These are phyloP conservation scores for Scedosporium boydii DNA, from an alignment of 2,329 filamentous ascomycete species.

Conservation along the genomic window DNA sequence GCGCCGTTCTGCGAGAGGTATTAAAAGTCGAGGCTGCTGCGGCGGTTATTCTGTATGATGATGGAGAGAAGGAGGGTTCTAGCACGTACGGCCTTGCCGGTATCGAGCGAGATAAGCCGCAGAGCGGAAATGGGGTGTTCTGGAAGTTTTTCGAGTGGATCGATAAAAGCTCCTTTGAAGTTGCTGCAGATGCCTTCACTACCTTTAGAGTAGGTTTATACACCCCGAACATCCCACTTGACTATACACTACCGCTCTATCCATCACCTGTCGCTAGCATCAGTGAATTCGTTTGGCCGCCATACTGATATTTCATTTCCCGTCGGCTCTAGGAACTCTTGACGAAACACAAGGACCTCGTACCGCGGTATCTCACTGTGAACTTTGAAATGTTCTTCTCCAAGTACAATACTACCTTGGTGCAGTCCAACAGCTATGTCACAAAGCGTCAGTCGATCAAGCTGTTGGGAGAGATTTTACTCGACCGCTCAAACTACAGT, in stretches of 20 bases:
- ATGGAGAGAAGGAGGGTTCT: slow-evolving; percentile 62
- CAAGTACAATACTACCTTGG: slow-evolving; percentile 76
- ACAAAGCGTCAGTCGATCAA: slow-evolving; percentile 98
- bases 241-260: neutral
- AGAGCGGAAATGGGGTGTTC: slow-evolving; percentile 77
- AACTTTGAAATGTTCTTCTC: slow-evolving; percentile 94
- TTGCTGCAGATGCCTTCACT: slow-evolving; percentile 93
- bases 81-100: slow-evolving; percentile 66
- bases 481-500: slow-evolving; percentile 92
- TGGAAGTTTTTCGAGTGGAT: slow-evolving; percentile 98
- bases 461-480: slow-evolving; percentile 83
- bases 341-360: slow-evolving; percentile 85
- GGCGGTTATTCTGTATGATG: slow-evolving; percentile 86
- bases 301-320: neutral
- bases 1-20: slow-evolving; percentile 80
- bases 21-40: slow-evolving; percentile 84
- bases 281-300: too few relatives aligned
- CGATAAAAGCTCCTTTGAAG: slow-evolving; percentile 91
- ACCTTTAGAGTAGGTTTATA: slow-evolving; percentile 69
- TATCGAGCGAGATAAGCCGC: slow-evolving; percentile 66
- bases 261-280: too few relatives aligned
- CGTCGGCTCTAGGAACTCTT: slow-evolving; percentile 65
- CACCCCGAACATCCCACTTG: neutral
- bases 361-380: slow-evolving; percentile 75
- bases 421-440: slow-evolving; percentile 92